Evolutionary conservation across 768 basidiomycete genomes (phyloP), one percentile per base, ranked within the genome.

Genomic region (Agaricus subrufescens): DNA sequence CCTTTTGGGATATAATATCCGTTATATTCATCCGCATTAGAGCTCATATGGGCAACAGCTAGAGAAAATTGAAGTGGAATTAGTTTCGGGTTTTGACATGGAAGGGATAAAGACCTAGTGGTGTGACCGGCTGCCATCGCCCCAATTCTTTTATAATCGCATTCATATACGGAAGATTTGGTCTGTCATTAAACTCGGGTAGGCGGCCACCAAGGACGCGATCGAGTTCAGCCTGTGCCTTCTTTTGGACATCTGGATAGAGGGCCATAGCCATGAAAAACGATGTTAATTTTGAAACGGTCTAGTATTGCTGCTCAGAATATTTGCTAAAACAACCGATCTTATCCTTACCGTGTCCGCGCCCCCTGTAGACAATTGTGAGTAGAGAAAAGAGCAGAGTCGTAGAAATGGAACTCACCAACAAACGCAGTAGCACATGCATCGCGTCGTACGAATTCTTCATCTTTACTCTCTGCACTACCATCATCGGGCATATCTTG

Each of bases 131-230:
- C 30, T 68, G 63, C 73, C 72, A 73, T 26, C 74, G 60, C 29
- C 71, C 57, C 0, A 68, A 60, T 58, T 77, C 75, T 52, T 69
- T 72, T 34, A 75, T 63, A 12, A 72, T 49, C 0, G 71, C 73
- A 23, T 63, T 63, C 8, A 73, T 57, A 46, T 72, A 76, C 0
- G 73, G 73, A 3, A 77, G 57, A 5, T 46, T 23, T 2, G 52
- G 53, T 10, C 61, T 51, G 29, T 61, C 60, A 3, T 65, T 67
- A n/a, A 71, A 54, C 0, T 59, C 67, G 2, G 75, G 74, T 3
- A 78, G 63, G 0, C 74, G 66, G 19, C 66, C 62, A 38, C 46
- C 19, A 3, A 49, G 55, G 19, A 69, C 46, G 0, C 47, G 14
- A 25, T 63, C 62, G 11, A 63, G 44, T 29, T 51, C 50, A 1